These are phyloP conservation scores for Trichoderma sp. DNA, from an alignment of 2,329 filamentous ascomycete genomes.

Conservation along the genomic window DNA sequence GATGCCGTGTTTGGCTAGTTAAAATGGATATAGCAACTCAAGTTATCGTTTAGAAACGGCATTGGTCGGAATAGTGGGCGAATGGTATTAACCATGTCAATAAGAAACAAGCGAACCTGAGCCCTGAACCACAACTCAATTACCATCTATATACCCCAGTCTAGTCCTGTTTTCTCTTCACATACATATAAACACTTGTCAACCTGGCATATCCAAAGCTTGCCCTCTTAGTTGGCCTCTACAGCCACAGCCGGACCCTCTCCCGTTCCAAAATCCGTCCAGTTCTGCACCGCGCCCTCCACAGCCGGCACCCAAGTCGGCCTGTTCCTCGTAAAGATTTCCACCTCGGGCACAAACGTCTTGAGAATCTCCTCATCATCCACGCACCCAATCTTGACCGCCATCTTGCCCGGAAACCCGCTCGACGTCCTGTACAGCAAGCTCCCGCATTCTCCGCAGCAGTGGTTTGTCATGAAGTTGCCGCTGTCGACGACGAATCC, in stretches of 20 bases:
- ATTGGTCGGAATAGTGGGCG: not conserved
- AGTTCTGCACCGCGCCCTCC: not conserved
- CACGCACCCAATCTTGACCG: constrained; percentile 3
- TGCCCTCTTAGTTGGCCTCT: not conserved
- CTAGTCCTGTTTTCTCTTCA: not conserved
- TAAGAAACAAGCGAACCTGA: not conserved
- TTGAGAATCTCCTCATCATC: not conserved
- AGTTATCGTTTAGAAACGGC: not conserved
- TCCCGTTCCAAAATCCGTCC: not conserved
- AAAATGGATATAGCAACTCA: not conserved
- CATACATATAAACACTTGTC: not conserved
- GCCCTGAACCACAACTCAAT: not conserved
- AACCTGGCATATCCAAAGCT: not conserved
- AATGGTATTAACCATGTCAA: not conserved
- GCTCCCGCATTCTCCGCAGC: not conserved
- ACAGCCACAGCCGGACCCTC: not conserved
- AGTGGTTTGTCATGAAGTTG: constrained; percentile 1
- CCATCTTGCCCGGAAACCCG: constrained; percentile 4
- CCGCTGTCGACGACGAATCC: not conserved
- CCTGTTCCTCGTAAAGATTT: not conserved
- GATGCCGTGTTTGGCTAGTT: not conserved
- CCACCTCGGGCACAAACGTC: constrained; percentile 2
- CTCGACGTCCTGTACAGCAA: constrained; percentile 3
- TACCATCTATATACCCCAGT: not conserved
- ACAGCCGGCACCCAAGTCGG: not conserved